phyloP scores from a whole-genome alignment of 495 filamentous ascomycete genomes.

The Aspergillus sclerotioniger region DNA sequence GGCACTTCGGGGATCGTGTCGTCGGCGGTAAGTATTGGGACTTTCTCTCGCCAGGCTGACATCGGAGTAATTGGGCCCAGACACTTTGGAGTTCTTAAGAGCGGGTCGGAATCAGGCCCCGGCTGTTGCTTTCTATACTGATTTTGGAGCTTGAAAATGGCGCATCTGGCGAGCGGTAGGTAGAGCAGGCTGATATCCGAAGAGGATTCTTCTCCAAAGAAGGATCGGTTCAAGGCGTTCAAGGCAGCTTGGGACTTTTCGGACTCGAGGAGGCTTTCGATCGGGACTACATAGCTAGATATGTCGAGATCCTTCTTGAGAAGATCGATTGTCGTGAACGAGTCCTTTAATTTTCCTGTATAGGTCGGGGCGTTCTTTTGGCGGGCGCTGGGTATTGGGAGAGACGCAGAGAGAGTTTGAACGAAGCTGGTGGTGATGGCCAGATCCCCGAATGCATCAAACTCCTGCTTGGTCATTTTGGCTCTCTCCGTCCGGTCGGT shows the following conservation, averaged over 20 bases:
- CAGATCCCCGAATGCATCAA: slow-evolving; percentile 25
- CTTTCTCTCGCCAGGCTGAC: too few relatives aligned
- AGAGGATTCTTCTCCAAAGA: too few relatives aligned
- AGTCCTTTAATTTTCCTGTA: slow-evolving; percentile 20
- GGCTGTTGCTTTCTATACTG: too few relatives aligned
- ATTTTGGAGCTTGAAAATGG: too few relatives aligned
- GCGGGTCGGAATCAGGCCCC: too few relatives aligned
- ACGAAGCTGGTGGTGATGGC: slow-evolving; percentile 27
- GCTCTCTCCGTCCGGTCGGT: slow-evolving; percentile 11
- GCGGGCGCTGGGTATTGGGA: slow-evolving; percentile 25
- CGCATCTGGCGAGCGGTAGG: too few relatives aligned
- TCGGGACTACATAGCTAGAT: slow-evolving; percentile 28
- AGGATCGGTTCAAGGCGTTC: slow-evolving; percentile 28
- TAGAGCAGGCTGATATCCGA: too few relatives aligned
- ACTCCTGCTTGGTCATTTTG: slow-evolving; percentile 21
- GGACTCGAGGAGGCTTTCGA: slow-evolving; percentile 35
- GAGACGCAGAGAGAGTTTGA: slow-evolving; percentile 18
- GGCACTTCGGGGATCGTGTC: neutral
- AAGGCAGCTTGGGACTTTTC: slow-evolving; percentile 32
- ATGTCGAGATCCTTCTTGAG: slow-evolving; percentile 32
- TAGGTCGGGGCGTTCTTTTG: slow-evolving; percentile 27
- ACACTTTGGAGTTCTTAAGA: too few relatives aligned
- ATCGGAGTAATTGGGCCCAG: slow-evolving; percentile 22
- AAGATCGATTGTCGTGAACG: slow-evolving; percentile 26
- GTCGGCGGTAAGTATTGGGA: too few relatives aligned